Conservation (phyloP, 2,329 filamentous ascomycete genomes). For the Aspergillus latus region DNA sequence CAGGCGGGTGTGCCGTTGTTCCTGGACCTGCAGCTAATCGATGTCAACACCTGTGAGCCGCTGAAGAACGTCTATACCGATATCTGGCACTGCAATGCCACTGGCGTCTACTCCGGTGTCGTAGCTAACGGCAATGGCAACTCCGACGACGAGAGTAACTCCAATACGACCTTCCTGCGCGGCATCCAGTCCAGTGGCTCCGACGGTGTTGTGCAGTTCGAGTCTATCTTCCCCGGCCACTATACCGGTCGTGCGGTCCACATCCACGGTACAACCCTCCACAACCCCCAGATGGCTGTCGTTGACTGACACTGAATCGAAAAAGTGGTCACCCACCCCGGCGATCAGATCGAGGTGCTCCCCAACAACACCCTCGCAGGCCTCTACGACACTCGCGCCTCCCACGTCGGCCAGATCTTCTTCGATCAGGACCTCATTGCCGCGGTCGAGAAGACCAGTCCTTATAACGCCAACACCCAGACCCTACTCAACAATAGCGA, state of each 20-base stretch:
- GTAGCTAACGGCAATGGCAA: slow-evolving; percentile 38
- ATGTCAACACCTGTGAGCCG: slow-evolving; percentile 44
- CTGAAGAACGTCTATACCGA: slow-evolving; percentile 38
- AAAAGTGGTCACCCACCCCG: slow-evolving; percentile 32
- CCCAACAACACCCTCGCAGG: slow-evolving; percentile 55
- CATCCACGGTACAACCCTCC: not conserved
- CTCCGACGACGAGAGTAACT: slow-evolving; percentile 36
- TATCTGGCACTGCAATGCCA: slow-evolving; percentile 48
- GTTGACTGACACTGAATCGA: too few relatives aligned
- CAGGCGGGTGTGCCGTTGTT: slow-evolving; percentile 41
- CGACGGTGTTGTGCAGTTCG: slow-evolving; percentile 45
- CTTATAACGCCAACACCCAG: slow-evolving; percentile 29
- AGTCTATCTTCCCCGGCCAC: slow-evolving; percentile 49
- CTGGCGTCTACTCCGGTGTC: slow-evolving; percentile 39
- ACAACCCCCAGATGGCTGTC: not conserved
- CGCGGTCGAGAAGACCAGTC: slow-evolving; percentile 39
- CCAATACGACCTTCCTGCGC: slow-evolving; percentile 49
- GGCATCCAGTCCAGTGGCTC: slow-evolving; percentile 46
- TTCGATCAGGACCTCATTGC: slow-evolving; percentile 60
- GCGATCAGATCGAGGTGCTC: slow-evolving; percentile 28
- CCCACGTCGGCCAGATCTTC: slow-evolving; percentile 65
- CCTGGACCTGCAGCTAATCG: slow-evolving; percentile 45
- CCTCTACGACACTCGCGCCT: slow-evolving; percentile 44
- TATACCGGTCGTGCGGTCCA: slow-evolving; percentile 35
- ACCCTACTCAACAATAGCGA: slow-evolving; percentile 18